A percentile compares a stretch with the other conserved stretches of the same genome.
Conservation (phyloP, 805 yeast genomes). For the Yarrowia yakushimensis region DNA sequence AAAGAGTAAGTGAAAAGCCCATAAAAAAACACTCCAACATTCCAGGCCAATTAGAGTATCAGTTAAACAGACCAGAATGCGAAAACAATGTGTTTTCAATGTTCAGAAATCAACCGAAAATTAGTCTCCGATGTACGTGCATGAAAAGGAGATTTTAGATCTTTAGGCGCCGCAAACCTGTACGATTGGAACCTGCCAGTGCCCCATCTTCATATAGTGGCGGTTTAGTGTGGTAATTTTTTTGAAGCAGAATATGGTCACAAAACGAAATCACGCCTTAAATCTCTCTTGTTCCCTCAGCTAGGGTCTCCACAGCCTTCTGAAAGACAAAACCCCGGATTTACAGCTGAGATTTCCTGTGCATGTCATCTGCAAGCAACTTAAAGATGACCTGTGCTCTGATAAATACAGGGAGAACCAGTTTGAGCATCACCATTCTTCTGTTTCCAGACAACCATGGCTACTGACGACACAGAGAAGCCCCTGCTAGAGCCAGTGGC, state of each 20-base stretch:
- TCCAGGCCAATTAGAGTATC: background rate
- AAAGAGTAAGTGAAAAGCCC: background rate
- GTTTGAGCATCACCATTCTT: background rate
- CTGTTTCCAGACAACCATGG: background rate
- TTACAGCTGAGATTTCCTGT: background rate
- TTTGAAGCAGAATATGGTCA: background rate
- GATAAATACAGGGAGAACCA: background rate
- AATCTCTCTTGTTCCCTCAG: background rate
- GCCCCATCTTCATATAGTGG: background rate
- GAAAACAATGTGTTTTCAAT: background rate
- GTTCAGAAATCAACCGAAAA: background rate
- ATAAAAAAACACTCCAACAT: background rate
- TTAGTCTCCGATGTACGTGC: background rate
- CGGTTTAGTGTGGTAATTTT: background rate
- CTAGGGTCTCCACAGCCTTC: background rate
- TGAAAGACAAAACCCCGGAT: background rate
- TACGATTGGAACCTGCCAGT: background rate
- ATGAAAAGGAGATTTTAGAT: background rate
- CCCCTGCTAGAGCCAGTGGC: background rate
- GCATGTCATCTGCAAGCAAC: constrained; percentile 18
- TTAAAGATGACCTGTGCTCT: background rate
- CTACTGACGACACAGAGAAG: background rate
- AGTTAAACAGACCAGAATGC: background rate
- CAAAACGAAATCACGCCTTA: background rate
- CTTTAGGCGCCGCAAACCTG: background rate